Percentiles rank a stretch among this genome's conserved stretches.
Evolutionary conservation across 2,329 filamentous ascomycete genomes (phyloP).

Genomic region (Aspergillus puulaauensis): DNA sequence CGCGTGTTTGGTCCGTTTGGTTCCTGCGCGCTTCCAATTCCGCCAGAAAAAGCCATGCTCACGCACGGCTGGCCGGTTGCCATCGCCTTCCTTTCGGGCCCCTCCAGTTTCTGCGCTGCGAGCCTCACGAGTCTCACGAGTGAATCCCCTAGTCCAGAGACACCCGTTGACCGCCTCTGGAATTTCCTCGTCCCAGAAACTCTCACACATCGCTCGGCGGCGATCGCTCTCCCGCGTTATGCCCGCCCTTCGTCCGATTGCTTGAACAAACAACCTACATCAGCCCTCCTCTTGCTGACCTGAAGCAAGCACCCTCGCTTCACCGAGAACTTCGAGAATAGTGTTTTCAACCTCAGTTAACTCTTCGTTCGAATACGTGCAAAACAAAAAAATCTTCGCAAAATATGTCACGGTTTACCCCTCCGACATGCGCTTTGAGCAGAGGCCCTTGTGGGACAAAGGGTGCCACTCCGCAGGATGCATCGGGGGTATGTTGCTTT

Average conservation of each 20-base stretch:
- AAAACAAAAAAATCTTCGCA: not conserved
- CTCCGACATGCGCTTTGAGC: conserved; percentile 10
- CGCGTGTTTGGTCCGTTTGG: conserved; percentile 20
- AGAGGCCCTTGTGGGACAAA: conserved; percentile 11
- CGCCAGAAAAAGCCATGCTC: conserved; percentile 17
- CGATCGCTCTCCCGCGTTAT: conserved; percentile 1
- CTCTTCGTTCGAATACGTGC: not conserved
- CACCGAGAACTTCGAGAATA: not conserved
- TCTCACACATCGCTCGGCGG: conserved; percentile 1
- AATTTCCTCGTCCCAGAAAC: not conserved
- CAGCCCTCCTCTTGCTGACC: not conserved
- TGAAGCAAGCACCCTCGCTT: not conserved
- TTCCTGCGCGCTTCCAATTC: conserved; percentile 12
- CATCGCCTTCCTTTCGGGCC: not conserved
- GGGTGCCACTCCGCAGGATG: conserved; percentile 18
- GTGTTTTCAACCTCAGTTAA: not conserved
- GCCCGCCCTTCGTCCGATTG: conserved; percentile 2
- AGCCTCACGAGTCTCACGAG: not conserved
- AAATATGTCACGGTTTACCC: conserved; percentile 17
- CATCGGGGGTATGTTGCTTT: conserved; percentile 30
- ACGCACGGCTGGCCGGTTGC: conserved; percentile 7
- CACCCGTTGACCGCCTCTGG: not conserved
- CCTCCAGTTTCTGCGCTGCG: not conserved
- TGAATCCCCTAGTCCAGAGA: not conserved
- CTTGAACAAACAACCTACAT: not conserved